phyloP scores from a whole-genome alignment of 345 rosid genomes.

The Eucalyptus melliodora region DNA sequence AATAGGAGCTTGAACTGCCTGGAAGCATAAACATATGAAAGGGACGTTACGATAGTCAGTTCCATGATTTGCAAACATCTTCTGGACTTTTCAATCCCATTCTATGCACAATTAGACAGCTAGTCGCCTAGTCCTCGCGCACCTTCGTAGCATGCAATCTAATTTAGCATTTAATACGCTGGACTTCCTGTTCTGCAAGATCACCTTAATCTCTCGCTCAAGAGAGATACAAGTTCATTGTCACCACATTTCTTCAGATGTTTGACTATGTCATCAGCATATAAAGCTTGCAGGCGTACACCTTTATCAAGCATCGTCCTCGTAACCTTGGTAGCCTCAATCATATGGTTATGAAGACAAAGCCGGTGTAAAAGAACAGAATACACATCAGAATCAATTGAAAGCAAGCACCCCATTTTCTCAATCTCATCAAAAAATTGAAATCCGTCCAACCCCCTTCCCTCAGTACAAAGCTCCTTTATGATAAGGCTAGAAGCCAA shows the following conservation, averaged over 20 bases:
- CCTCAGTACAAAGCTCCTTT: constrained; percentile 38
- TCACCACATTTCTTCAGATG: constrained; percentile 31
- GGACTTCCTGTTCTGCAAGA: neutral
- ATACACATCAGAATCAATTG: constrained; percentile 53
- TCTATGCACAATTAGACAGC: neutral
- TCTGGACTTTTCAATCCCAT: neutral
- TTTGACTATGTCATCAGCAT: constrained; percentile 17
- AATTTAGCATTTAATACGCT: neutral
- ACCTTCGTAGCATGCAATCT: neutral
- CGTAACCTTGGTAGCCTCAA: constrained; percentile 56
- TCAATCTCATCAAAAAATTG: constrained; percentile 33
- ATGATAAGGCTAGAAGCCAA: constrained; percentile 54
- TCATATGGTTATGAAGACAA: constrained; percentile 17
- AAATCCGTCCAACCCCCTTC: constrained; percentile 48
- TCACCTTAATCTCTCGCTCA: constrained; percentile 7
- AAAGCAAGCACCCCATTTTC: constrained; percentile 21
- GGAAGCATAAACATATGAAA: neutral
- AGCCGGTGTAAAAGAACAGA: constrained; percentile 46
- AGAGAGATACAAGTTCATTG: constrained; percentile 18
- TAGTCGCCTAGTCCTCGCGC: neutral
- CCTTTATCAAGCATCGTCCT: constrained; percentile 42
- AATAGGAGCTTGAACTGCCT: neutral
- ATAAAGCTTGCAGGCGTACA: constrained; percentile 17
- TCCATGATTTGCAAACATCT: neutral
- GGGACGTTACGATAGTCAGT: neutral